Evolutionary conservation across 495 filamentous ascomycete species (phyloP).

Genomic region (Penicillium herquei): DNA sequence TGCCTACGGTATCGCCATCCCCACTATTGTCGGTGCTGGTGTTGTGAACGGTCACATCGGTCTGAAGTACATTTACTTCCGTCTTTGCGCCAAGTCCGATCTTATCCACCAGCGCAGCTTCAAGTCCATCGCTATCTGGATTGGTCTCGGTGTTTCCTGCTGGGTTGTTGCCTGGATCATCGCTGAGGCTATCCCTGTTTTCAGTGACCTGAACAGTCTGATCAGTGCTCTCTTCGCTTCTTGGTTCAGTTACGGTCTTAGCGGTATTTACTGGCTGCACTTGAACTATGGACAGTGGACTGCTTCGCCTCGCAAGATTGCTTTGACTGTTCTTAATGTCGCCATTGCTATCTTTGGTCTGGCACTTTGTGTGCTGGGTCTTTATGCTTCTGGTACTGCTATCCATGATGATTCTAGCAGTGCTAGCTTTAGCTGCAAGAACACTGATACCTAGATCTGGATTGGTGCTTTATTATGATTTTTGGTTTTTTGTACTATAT

Average conservation of each 20-base stretch:
- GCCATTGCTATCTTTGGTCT: conserved; percentile 26
- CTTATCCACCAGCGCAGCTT: conserved; percentile 55
- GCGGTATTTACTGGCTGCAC: conserved; percentile 44
- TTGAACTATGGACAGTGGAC: conserved; percentile 37
- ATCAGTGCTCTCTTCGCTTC: conserved; percentile 41
- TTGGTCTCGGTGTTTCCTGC: conserved; percentile 50
- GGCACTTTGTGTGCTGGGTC: conserved; percentile 32
- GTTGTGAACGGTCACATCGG: conserved; percentile 68
- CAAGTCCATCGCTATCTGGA: conserved; percentile 49
- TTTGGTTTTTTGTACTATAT: conserved; percentile 1
- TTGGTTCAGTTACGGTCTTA: conserved; percentile 46
- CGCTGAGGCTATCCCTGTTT: conserved; percentile 67
- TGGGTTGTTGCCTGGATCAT: conserved; percentile 68
- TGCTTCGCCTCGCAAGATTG: conserved; percentile 32
- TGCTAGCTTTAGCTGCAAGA: conserved; percentile 34
- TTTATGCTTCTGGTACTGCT: conserved; percentile 40
- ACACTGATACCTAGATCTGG: conserved; percentile 21
- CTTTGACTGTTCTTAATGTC: conserved; percentile 27
- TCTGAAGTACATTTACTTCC: conserved; percentile 65
- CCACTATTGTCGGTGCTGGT: conserved; percentile 66
- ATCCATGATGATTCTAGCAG: conserved; percentile 37
- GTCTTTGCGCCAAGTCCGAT: conserved; percentile 52
- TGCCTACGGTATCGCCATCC: conserved; percentile 75
- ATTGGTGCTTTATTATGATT: background rate
- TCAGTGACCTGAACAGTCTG: conserved; percentile 57